Base-by-base conservation (phyloP, 1,284 basidiomycete genomes). In the Ganoderma lucidum region DNA sequence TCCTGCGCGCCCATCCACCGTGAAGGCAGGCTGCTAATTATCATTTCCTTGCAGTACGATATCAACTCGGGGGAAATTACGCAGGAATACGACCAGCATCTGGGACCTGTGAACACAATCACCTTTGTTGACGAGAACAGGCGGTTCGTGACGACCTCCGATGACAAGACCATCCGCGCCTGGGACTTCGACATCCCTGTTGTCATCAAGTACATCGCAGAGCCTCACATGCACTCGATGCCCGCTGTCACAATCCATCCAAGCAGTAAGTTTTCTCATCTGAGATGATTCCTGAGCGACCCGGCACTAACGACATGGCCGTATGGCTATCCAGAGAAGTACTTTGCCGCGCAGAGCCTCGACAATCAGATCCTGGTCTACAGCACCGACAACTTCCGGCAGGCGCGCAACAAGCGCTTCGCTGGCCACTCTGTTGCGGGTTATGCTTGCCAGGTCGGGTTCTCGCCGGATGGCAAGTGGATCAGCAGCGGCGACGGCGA, bases 141-240 rank as follows among this genome's bases (percentile, higher is more conserved):
- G 71, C 91, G 98, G 64, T 99, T 99, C 80, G 93, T 99, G 62
- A 98, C 98, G 2, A 99, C 98, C 9, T 98, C 96, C 17, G 98
- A 99, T 81, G 98, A 99, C 84, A 99, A 99, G 85, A 98, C 96
- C 6, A 98, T 99, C 78, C 93, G 98, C 64, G 97, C 96, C 23
- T 99, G 98, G 98, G 96, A 97, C 80, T 97, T 93, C 80, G 96
- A 99, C 82, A 98, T 98, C 73, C 97, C 97, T 5, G 97, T 99
- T 35, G 96, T 98, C 69, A 99, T 99, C 88, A 99, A 99, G 82
- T 98, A 99, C 81, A 98, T 99, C 71, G 97, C 98, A 41, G 98
- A 99, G 81, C 98, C 98, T 10, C 93, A 96, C 79, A 99, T 99
- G 98, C 97, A 99, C 82, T 98, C 96, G 44, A 99, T 99, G 97